Evolutionary conservation across 805 yeast genomes (phyloP).

Genomic region (Yarrowia keelungensis): DNA sequence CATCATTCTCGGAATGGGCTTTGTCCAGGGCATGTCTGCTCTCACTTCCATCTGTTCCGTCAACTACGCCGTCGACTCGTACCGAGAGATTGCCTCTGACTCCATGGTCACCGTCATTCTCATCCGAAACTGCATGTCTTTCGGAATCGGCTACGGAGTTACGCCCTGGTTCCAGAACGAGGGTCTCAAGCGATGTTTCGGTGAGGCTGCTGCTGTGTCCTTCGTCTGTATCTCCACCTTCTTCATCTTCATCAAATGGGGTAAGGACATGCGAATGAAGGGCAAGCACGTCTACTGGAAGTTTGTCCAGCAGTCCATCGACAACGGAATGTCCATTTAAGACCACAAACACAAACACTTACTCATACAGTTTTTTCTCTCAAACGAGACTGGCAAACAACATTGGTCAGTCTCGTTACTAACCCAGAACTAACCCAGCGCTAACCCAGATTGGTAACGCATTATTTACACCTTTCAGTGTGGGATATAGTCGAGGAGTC

Average conservation of each 20-base stretch:
- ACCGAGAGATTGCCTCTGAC: constrained; percentile 54
- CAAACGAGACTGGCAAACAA: not conserved
- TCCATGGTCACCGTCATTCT: constrained; percentile 58
- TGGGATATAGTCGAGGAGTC: constrained; percentile 25
- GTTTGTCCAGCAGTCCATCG: constrained; percentile 31
- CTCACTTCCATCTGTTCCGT: constrained; percentile 56
- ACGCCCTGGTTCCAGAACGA: constrained; percentile 58
- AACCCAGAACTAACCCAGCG: constrained; percentile 32
- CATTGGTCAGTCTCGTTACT: not conserved
- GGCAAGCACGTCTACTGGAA: constrained; percentile 33
- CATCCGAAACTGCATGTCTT: constrained; percentile 58
- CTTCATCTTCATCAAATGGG: constrained; percentile 49
- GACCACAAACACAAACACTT: not conserved
- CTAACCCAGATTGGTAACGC: constrained; percentile 21
- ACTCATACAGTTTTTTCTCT: constrained; percentile 9
- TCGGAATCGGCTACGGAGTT: constrained; percentile 59
- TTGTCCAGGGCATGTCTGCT: constrained; percentile 54
- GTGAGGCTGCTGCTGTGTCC: constrained; percentile 24
- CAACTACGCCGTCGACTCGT: constrained; percentile 57
- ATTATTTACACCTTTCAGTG: constrained; percentile 15
- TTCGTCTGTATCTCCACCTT: constrained; percentile 32
- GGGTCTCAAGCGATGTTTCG: constrained; percentile 57
- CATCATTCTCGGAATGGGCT: constrained; percentile 56
- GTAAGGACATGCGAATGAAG: constrained; percentile 48
- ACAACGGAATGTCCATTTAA: constrained; percentile 28